phyloP scores from a whole-genome alignment of 1,139 yeast genomes.

The Blastobotrys petasosporus region DNA sequence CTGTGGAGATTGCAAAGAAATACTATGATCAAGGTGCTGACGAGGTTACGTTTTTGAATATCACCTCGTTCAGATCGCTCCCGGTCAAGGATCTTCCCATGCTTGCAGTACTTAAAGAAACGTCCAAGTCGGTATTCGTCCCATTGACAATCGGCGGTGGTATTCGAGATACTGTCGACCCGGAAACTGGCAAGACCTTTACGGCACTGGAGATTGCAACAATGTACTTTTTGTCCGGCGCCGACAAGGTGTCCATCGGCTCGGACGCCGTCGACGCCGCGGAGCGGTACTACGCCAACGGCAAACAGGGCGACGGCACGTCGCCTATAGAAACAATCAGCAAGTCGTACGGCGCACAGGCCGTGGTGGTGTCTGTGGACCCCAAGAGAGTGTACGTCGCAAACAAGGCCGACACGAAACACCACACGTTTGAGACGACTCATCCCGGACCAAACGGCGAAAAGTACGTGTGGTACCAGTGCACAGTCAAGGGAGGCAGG shows the following conservation, averaged over 20 bases:
- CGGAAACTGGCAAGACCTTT: constrained; percentile 58
- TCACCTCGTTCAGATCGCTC: constrained; percentile 90
- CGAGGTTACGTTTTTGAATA: constrained; percentile 88
- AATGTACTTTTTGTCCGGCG: constrained; percentile 88
- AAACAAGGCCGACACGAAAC: constrained; percentile 54
- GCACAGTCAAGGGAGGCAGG: constrained; percentile 94
- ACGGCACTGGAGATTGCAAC: constrained; percentile 90
- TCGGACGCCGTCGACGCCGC: constrained; percentile 95
- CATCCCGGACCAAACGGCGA: constrained; percentile 80
- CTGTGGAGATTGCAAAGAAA: constrained; percentile 85
- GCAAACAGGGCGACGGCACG: constrained; percentile 55
- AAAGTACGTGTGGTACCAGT: constrained; percentile 84
- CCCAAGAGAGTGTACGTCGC: constrained; percentile 78
- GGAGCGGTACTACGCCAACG: constrained; percentile 61
- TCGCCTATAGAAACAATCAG: constrained; percentile 92
- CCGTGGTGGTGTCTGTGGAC: constrained; percentile 94
- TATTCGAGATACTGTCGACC: constrained; percentile 81
- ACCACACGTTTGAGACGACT: constrained; percentile 51
- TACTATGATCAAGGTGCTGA: constrained; percentile 95
- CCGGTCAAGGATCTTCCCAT: constrained; percentile 90
- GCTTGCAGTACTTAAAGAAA: constrained; percentile 75
- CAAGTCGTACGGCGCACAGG: constrained; percentile 87
- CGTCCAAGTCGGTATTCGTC: constrained; percentile 88
- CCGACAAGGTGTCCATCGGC: constrained; percentile 95
- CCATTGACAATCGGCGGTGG: constrained; percentile 99